Evolutionary conservation across 768 basidiomycete species (phyloP), one percentile per base, ranked within the genome.

Genomic region (Leccinum incarnatum): DNA sequence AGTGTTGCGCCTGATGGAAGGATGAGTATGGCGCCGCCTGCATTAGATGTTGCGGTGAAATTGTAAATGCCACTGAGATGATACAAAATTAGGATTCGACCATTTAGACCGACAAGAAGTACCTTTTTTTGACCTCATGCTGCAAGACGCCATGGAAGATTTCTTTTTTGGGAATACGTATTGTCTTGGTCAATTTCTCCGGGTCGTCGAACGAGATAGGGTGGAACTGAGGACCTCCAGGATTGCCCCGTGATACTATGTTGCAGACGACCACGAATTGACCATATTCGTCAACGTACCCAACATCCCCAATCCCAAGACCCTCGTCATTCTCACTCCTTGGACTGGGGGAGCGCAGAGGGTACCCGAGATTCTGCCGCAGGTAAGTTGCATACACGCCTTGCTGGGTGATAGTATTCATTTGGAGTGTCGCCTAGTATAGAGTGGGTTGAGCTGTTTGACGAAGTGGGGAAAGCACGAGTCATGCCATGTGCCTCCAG

Each of bases 231-330:
- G 27, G 27, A 2, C 27, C 27, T 27, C 25, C 25, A 27, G 42
- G 42, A 23, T 23, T 23, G 23, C 3, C 23, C 23, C 23, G 3
- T 23, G 23, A 23, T 23, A 23, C 23, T 23, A 27, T 69, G 30
- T 74, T 75, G 63, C 75, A 76, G 1, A 75, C 62, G 56, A 70
- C 69, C 30, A 65, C 59, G 36, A 77, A 62, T 36, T 14, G 27
- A n/a, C 75, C 75, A 36, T 62, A 37, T 0, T 60, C 54, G 5
- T 67, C 65, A 14, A 76, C 40, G 23, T 71, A 62, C 14, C 72
- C 73, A 8, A 76, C 70, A 59, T 77, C 75, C 1, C 75, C 75
- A n/a, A 76, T 72, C 36, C 57, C 67, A 19, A 19, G 19, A 19
- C 19, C 19, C 19, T 19, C 70, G 8, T 37, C 34, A n/a, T 29